phyloP scores from a whole-genome alignment of 208 protist species.

The Leishmania tropica region DNA sequence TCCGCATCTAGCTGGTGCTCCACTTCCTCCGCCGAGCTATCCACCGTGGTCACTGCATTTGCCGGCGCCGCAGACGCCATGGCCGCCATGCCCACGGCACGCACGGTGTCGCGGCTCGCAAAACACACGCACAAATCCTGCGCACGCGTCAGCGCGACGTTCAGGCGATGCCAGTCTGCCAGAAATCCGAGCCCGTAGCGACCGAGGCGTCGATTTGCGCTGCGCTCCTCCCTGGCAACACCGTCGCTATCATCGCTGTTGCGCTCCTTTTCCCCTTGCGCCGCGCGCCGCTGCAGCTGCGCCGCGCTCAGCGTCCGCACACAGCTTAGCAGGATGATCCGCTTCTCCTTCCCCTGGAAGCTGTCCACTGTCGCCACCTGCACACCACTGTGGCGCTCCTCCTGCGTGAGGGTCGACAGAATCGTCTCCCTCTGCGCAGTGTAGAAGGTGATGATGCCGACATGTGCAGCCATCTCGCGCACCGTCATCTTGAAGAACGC shows the following conservation, averaged over 20 bases:
- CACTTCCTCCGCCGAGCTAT: constrained; percentile 28
- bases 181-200: constrained; percentile 85
- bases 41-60: constrained; percentile 22
- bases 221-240: constrained; percentile 14
- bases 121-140: constrained; percentile 83
- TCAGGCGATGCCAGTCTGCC: constrained; percentile 86
- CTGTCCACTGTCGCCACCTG: constrained; percentile 92
- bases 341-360: constrained; percentile 95
- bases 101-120: constrained; percentile 49
- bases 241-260: constrained; percentile 11
- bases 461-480: constrained; percentile 51
- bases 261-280: constrained; percentile 9
- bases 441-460: constrained; percentile 90
- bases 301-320: constrained; percentile 56
- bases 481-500: constrained; percentile 47
- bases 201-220: constrained; percentile 17
- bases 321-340: constrained; percentile 92
- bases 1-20: constrained; percentile 27
- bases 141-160: constrained; percentile 94
- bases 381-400: constrained; percentile 62
- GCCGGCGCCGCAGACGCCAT: constrained; percentile 1
- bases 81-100: constrained; percentile 30
- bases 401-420: constrained; percentile 34
- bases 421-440: constrained; percentile 67
- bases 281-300: constrained; percentile 36